These are phyloP conservation scores for Sergeia podlipaevii DNA, from an alignment of 208 protist genomes.

Conservation along the genomic window DNA sequence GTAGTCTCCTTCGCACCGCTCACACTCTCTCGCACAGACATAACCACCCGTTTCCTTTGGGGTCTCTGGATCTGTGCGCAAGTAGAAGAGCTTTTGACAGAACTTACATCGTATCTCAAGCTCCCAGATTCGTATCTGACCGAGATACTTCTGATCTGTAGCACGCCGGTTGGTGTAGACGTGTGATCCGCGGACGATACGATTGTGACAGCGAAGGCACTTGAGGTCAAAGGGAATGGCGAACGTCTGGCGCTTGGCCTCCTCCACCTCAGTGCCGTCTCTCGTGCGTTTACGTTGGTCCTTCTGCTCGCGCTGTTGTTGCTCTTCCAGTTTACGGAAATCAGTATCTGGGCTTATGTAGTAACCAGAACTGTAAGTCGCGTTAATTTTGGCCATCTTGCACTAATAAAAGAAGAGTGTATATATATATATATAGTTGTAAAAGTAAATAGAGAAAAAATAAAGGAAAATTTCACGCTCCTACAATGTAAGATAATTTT, in stretches of 20 bases:
- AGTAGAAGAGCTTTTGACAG: constrained; percentile 60
- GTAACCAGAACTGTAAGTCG: constrained; percentile 83
- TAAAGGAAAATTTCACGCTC: background rate
- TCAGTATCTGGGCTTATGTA: constrained; percentile 79
- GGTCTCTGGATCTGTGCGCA: constrained; percentile 73
- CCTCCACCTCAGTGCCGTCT: background rate
- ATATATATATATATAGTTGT: background rate
- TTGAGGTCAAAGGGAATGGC: constrained; percentile 81
- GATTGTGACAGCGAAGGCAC: constrained; percentile 60
- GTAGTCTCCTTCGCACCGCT: constrained; percentile 65
- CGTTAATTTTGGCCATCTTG: constrained; percentile 84
- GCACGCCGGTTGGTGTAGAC: constrained; percentile 74
- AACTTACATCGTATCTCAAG: constrained; percentile 76
- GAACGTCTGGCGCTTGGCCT: constrained; percentile 73
- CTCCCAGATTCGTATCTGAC: constrained; percentile 69
- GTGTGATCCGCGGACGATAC: constrained; percentile 75
- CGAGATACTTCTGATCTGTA: constrained; percentile 57
- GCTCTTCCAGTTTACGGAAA: constrained; percentile 77
- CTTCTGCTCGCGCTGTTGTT: constrained; percentile 39
- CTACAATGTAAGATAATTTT: too few species aligned
- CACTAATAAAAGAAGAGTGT: too few species aligned
- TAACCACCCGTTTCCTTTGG: constrained; percentile 81
- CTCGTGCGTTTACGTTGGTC: constrained; percentile 28
- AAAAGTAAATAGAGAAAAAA: constrained; percentile 8
- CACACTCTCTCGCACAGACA: constrained; percentile 59